Conservation (phyloP, 2,329 filamentous ascomycete species). For the Ophidiomyces ophidiicola region DNA sequence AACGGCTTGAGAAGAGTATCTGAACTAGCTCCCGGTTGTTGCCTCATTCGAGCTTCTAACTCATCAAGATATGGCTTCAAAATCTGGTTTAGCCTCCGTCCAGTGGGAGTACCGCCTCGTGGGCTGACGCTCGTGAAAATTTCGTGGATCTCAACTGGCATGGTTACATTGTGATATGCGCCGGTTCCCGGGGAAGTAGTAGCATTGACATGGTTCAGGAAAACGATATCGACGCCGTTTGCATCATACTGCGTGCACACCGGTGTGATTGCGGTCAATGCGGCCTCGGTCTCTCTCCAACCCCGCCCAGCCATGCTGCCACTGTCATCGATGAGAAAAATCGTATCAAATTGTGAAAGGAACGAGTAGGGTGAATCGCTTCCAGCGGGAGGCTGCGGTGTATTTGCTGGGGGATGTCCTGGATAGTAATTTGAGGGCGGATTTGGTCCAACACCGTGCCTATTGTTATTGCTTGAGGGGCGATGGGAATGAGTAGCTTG, state of each 20-base stretch:
- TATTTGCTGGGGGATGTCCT: neutral
- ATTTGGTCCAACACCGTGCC: too few relatives aligned
- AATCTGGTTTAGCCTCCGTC: slow-evolving; percentile 57
- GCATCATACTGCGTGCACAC: slow-evolving; percentile 68
- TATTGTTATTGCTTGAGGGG: too few relatives aligned
- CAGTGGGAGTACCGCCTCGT: slow-evolving; percentile 59
- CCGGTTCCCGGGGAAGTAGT: slow-evolving; percentile 34
- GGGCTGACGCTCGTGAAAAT: slow-evolving; percentile 63
- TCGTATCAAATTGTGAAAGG: slow-evolving; percentile 66
- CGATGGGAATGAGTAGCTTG: neutral
- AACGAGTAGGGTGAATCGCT: slow-evolving; percentile 61
- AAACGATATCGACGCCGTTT: slow-evolving; percentile 84
- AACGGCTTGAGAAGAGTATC: slow-evolving; percentile 53
- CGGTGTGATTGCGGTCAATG: slow-evolving; percentile 61
- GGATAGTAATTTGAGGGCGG: too few relatives aligned
- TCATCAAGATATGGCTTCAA: slow-evolving; percentile 57
- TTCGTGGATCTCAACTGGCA: slow-evolving; percentile 45
- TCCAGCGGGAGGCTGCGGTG: neutral
- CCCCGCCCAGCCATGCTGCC: slow-evolving; percentile 65
- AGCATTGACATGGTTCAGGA: slow-evolving; percentile 55
- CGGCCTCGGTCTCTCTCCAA: slow-evolving; percentile 63
- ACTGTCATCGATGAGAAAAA: slow-evolving; percentile 89
- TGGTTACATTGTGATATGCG: slow-evolving; percentile 54
- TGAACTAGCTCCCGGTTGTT: slow-evolving; percentile 15
- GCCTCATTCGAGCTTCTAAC: slow-evolving; percentile 33